Evolutionary conservation across 805 yeast species (phyloP), one percentile per base, ranked within the genome.

Genomic region (Candida insectorum): DNA sequence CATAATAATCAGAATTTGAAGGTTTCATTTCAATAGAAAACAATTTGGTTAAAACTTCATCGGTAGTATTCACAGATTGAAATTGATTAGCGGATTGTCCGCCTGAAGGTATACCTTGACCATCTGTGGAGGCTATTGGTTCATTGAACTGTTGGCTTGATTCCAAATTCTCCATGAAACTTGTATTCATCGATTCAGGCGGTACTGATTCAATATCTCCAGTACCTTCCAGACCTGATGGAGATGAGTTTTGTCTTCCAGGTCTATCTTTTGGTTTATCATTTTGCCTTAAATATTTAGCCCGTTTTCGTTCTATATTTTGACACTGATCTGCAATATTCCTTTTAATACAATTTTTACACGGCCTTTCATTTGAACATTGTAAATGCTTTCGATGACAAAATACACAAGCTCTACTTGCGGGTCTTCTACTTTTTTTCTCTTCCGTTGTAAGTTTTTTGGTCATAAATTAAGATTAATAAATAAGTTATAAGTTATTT

Each of bases 311-410:
- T 24, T 68, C 70, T 5, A 77, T 73, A 50, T 81, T 85, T 23
- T 58, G 61, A 52, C 93, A 83, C 9, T 63, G 47, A 34, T 65
- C 71, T 2, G 62, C 71, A n/a, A 76, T 52, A 15, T 76, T 75
- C 36, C 89, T 56, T 50, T 81, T 82, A 14, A 67, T 47, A 56
- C 93, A 83, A 51, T 83, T 83, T 43, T 69, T 69, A 47, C 91
- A 83, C 0, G 93, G 91, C 37, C 93, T 59, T 17, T 70, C 65
- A 36, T 72, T 60, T 40, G 82, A 84, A 53, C 91, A 83, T 45
- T 82, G 89, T 10, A 83, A 63, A 47, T 82, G 93, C 43, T 83
- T 83, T 16, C 69, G 58, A 49, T 82, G 87, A 53, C 91, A 83
- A 50, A 81, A 80, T 13, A 68, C 68, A 49, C 93, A 83, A 2